phyloP scores from a whole-genome alignment of 2,329 filamentous ascomycete species.

The Fusarium sororula region DNA sequence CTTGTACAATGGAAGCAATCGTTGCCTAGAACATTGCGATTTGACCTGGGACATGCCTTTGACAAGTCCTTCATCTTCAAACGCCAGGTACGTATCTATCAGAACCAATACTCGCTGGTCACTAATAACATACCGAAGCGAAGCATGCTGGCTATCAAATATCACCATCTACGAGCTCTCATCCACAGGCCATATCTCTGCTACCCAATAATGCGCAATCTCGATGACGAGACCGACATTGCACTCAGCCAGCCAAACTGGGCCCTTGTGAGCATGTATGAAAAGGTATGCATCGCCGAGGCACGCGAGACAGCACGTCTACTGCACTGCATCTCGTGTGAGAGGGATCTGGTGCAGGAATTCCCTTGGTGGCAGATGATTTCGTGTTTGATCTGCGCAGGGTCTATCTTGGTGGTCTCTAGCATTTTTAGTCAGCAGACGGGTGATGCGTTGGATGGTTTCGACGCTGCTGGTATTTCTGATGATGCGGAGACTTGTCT shows the following conservation, averaged over 20 bases:
- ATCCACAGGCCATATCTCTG: neutral
- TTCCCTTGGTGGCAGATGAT: neutral
- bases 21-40: neutral
- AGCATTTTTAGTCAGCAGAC: neutral
- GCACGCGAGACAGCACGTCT: neutral
- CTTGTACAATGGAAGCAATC: neutral
- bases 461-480: neutral
- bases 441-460: neutral
- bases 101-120: accelerated
- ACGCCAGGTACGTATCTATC: neutral
- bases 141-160: neutral
- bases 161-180: neutral
- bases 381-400: neutral
- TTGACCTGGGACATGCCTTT: neutral
- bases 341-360: neutral
- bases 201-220: neutral
- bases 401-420: neutral
- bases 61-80: neutral
- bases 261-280: neutral
- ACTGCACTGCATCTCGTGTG: neutral
- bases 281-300: neutral
- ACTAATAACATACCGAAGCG: neutral
- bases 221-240: neutral
- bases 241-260: neutral
- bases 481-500: neutral